phyloP scores from a whole-genome alignment of 768 basidiomycete genomes.

The Lanmaoa rubissima region DNA sequence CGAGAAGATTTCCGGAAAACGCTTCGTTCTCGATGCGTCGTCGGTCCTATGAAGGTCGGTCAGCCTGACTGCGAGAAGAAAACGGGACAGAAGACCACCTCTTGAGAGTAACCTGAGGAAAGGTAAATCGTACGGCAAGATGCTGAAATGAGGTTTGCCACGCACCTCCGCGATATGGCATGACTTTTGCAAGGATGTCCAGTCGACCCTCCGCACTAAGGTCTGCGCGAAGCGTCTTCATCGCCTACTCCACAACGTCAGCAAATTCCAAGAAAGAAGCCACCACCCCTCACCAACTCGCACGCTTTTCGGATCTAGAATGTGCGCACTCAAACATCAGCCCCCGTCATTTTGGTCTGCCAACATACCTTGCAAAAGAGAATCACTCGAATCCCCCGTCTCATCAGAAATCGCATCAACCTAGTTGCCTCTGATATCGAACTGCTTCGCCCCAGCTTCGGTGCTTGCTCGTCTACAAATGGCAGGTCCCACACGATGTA shows the following conservation, averaged over 20 bases:
- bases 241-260: slow-evolving; percentile 50
- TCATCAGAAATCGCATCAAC: slow-evolving; percentile 81
- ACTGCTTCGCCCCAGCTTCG: slow-evolving; percentile 51
- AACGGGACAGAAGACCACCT: slow-evolving; percentile 39
- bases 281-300: slow-evolving; percentile 58
- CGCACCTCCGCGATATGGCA: slow-evolving; percentile 81
- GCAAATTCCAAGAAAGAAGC: not conserved
- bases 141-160: not conserved
- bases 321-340: not conserved
- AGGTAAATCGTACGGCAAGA: not conserved
- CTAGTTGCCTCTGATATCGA: slow-evolving; percentile 66
- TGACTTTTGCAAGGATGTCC: slow-evolving; percentile 74
- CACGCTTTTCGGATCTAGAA: slow-evolving; percentile 74
- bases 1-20: slow-evolving; percentile 78
- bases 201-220: slow-evolving; percentile 71
- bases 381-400: slow-evolving; percentile 74
- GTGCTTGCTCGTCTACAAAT: slow-evolving; percentile 51
- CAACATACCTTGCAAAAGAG: slow-evolving; percentile 78
- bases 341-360: not conserved
- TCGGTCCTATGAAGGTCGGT: slow-evolving; percentile 53
- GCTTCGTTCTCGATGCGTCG: slow-evolving; percentile 83
- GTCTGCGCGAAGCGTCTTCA: slow-evolving; percentile 72
- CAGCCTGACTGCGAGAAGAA: not conserved
- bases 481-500: slow-evolving; percentile 78
- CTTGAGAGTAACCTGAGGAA: slow-evolving; percentile 63